Evolutionary conservation across 352 stramenopile genomes (phyloP).

Genomic region (Phytophthora citrophthora): DNA sequence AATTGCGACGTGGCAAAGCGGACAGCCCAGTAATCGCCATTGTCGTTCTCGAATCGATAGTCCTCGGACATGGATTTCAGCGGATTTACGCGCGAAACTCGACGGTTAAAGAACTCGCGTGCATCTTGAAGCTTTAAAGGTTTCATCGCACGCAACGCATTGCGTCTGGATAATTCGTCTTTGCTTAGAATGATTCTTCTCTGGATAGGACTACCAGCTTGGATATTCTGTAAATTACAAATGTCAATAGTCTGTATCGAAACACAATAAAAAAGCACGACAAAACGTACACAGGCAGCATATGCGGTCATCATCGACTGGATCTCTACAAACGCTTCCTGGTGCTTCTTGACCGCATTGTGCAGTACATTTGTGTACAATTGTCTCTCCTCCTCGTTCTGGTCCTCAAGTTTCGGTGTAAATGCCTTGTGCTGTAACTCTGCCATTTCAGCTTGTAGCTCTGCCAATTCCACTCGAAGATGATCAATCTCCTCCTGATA

Average conservation of each 20-base stretch:
- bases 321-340: conserved; percentile 35
- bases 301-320: conserved; percentile 37
- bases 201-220: conserved; percentile 40
- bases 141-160: conserved; percentile 23
- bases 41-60: conserved; percentile 33
- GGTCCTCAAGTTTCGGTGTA: conserved; percentile 7
- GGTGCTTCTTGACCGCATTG: conserved; percentile 35
- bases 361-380: conserved; percentile 34
- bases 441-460: conserved; percentile 26
- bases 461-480: conserved; percentile 29
- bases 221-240: conserved; percentile 27
- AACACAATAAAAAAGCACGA: too few species aligned
- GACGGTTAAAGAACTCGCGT: conserved; percentile 18
- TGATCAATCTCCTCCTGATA: conserved; percentile 37
- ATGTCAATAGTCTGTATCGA: background rate
- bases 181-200: conserved; percentile 22
- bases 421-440: conserved; percentile 34
- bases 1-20: conserved; percentile 41
- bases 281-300: conserved; percentile 31
- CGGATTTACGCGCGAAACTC: conserved; percentile 28
- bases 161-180: conserved; percentile 21
- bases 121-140: conserved; percentile 29
- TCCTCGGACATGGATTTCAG: conserved; percentile 38
- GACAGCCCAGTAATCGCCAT: conserved; percentile 35
- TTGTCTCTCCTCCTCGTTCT: conserved; percentile 13